Evolutionary conservation across 2,329 filamentous ascomycete genomes (phyloP).

Genomic region (Cercospora nicotianae): DNA sequence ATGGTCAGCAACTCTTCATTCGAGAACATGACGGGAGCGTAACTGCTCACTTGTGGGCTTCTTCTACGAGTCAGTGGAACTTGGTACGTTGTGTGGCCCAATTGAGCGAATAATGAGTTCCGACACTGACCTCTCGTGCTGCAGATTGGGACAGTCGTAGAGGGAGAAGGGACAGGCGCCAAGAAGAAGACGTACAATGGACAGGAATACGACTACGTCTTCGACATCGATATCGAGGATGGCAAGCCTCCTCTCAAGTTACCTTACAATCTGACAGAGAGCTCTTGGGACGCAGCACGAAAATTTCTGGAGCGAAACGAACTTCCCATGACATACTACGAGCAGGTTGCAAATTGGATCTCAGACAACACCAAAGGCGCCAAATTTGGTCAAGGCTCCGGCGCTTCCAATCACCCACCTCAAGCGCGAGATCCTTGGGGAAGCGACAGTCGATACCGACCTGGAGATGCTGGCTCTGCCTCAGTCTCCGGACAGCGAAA

Average conservation of each 20-base stretch:
- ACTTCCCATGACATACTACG: slow-evolving; percentile 80
- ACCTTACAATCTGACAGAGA: slow-evolving; percentile 90
- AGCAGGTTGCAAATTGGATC: slow-evolving; percentile 92
- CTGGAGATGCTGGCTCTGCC: slow-evolving; percentile 59
- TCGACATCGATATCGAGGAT: slow-evolving; percentile 94
- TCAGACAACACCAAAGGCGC: slow-evolving; percentile 84
- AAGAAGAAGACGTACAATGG: slow-evolving; percentile 72
- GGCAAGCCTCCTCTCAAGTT: slow-evolving; percentile 89
- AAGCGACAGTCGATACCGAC: slow-evolving; percentile 74
- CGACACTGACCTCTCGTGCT: neutral
- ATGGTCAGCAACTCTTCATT: slow-evolving; percentile 94
- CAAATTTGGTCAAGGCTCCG: slow-evolving; percentile 63
- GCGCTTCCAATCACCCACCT: slow-evolving; percentile 42
- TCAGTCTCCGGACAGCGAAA: slow-evolving; percentile 32
- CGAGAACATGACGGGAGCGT: slow-evolving; percentile 76
- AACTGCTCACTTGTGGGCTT: slow-evolving; percentile 86
- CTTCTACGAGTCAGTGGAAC: slow-evolving; percentile 38
- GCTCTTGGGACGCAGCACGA: slow-evolving; percentile 85
- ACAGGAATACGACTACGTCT: slow-evolving; percentile 92
- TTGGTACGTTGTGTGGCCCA: slow-evolving; percentile 24
- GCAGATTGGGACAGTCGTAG: slow-evolving; percentile 89
- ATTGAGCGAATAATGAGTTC: neutral
- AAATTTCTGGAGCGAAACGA: slow-evolving; percentile 91
- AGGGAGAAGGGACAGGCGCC: slow-evolving; percentile 76
- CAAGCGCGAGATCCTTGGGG: slow-evolving; percentile 71